Evolutionary conservation across 257 asterid genomes (phyloP).

Genomic region (Fraxinus excelsior): DNA sequence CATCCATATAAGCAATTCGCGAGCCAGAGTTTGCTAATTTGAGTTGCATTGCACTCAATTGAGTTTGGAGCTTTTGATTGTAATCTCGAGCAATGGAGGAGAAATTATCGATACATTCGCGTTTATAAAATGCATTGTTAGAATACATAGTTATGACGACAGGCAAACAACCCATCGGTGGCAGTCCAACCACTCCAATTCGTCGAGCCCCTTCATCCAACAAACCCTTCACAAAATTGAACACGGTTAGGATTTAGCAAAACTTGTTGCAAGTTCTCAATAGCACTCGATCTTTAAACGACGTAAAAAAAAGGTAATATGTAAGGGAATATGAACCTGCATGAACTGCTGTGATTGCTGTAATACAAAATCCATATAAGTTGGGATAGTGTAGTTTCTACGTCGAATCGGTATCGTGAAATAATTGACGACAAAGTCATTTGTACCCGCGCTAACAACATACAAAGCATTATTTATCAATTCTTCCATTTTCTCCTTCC

Average conservation of each 20-base stretch:
- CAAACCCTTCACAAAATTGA: conserved; percentile 39
- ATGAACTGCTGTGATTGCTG: conserved; percentile 36
- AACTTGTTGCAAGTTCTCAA: too few species aligned
- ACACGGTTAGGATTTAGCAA: neutral
- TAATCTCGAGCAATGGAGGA: conserved; percentile 49
- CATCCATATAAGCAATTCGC: conserved; percentile 54
- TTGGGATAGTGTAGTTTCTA: conserved; percentile 39
- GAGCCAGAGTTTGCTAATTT: conserved; percentile 16
- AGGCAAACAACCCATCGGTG: conserved; percentile 83
- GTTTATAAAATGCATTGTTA: conserved; percentile 27
- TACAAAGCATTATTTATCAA: conserved; percentile 48
- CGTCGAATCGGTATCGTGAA: conserved; percentile 61
- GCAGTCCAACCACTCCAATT: conserved; percentile 72
- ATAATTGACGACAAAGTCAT: conserved; percentile 69
- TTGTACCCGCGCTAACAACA: conserved; percentile 77
- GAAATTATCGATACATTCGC: conserved; percentile 43
- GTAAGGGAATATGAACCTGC: conserved; percentile 44
- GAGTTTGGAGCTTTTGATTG: conserved; percentile 48
- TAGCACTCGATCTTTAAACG: neutral
- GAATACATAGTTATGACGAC: conserved; percentile 50
- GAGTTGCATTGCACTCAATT: conserved; percentile 30
- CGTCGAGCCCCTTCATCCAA: conserved; percentile 59
- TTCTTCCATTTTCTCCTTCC: conserved; percentile 45
- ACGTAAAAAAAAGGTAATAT: neutral
- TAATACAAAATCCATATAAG: conserved; percentile 49